Evolutionary conservation across 1,284 basidiomycete species (phyloP), one percentile per base, ranked within the genome.

Genomic region (Boletus nobilissimus): DNA sequence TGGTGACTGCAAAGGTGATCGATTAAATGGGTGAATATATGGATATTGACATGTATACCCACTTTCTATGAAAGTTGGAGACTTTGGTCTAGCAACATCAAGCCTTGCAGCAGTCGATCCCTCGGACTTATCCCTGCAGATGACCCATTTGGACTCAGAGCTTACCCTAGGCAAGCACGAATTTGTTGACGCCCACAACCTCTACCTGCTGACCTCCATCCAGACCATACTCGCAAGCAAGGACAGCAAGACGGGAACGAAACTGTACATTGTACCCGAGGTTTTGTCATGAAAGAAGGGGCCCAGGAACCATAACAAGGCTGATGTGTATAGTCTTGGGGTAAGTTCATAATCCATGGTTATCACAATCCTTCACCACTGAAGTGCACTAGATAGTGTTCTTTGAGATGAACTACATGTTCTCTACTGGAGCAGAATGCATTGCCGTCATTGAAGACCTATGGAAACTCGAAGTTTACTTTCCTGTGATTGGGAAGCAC

Each of bases 351-450:
- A 51, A 64, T 78, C 48, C 46, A 18, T 13, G n/a, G 14, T 38
- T 32, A 14, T 46, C n/a, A n/a, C 48, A n/a, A 70, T 67, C 29
- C 19, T 57, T 43, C 39, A 13, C 40, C 26, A 73, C 32, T 36
- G 29, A 77, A 34, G 64, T 77, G 62, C 64, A 66, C 14, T 70
- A 96, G 94, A 94, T 99, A 82, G 97, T 99, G 40, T 98, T 99
- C 87, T 99, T 99, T 83, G 97, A 99, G 88, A 98, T 99, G 97
- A 97, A 97, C 84, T 97, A 95, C 88, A 82, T 86, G 34, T 98
- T 98, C 87, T 89, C 91, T n/a, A 99, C 97, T 0, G 94, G 92
- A 5, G 92, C 96, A 73, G 97, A 99, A 84, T 93, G 97, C 26
- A 95, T 96, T 65, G 91, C 91, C 7, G 95, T 97, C 29, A 90